Percentiles rank a stretch among this genome's conserved stretches.
These are phyloP conservation scores for Diphasiastrum complanatum DNA, from an alignment of 83 land plant genomes.

Conservation along the genomic window DNA sequence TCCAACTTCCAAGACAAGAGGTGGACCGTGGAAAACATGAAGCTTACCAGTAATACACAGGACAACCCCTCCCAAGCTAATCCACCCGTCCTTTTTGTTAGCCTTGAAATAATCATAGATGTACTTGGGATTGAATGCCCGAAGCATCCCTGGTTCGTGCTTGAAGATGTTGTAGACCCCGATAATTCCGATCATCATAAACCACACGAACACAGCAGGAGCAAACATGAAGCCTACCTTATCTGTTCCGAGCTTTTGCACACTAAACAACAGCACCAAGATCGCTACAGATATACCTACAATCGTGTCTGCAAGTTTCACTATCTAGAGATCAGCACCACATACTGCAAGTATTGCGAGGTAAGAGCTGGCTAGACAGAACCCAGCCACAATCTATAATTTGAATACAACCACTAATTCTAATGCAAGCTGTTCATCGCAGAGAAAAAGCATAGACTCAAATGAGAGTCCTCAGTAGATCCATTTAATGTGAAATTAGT, in stretches of 20 bases:
- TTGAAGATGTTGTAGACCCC: conserved; percentile 24
- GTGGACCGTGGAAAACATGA: not conserved
- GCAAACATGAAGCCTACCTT: conserved; percentile 23
- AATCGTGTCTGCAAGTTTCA: conserved; percentile 13
- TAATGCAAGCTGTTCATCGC: not conserved
- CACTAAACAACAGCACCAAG: conserved; percentile 12
- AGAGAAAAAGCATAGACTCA: no score
- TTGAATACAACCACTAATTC: not conserved
- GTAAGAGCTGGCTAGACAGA: no score
- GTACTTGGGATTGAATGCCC: conserved; percentile 21
- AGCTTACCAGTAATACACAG: conserved; percentile 29
- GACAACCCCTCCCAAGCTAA: conserved; percentile 24
- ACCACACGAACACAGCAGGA: conserved; percentile 21
- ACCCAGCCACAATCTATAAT: not conserved
- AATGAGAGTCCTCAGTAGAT: not conserved
- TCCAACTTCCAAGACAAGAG: not conserved
- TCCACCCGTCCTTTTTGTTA: conserved; percentile 17
- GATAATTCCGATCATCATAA: conserved; percentile 16
- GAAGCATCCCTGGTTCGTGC: conserved; percentile 5
- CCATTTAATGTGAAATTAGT: not conserved
- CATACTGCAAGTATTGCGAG: not conserved
- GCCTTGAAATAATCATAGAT: conserved; percentile 18
- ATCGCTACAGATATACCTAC: conserved; percentile 16
- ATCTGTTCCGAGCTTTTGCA: conserved; percentile 23
- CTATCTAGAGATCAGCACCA: not conserved